A percentile compares a stretch with the other conserved stretches of the same genome.
Evolutionary conservation across 2,329 filamentous ascomycete species (phyloP).

Genomic region (Lomentospora prolificans): DNA sequence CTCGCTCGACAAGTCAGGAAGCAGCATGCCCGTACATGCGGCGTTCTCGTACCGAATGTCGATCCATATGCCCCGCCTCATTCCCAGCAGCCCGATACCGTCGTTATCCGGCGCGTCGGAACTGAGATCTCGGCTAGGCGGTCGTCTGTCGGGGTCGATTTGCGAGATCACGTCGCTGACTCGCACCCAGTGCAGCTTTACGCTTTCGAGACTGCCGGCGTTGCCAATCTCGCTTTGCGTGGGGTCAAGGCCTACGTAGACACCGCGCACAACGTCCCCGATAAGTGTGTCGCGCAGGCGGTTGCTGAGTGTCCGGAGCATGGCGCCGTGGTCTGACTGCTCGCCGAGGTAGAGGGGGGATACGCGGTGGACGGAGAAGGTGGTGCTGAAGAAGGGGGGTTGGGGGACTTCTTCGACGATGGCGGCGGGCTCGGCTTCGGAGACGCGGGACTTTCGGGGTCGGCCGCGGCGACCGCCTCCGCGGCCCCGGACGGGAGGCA

Average conservation of each 20-base stretch:
- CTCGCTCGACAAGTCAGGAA: slow-evolving; percentile 25
- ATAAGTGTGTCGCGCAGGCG: slow-evolving; percentile 44
- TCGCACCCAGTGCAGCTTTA: slow-evolving; percentile 38
- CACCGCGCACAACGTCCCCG: slow-evolving; percentile 49
- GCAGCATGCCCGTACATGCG: slow-evolving; percentile 37
- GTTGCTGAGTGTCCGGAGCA: slow-evolving; percentile 25
- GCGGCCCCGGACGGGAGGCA: background rate
- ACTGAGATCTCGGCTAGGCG: slow-evolving; percentile 8
- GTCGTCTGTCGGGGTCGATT: background rate
- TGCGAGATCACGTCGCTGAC: slow-evolving; percentile 22
- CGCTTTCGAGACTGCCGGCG: slow-evolving; percentile 33
- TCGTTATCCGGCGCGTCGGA: slow-evolving; percentile 8
- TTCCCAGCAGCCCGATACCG: slow-evolving; percentile 3
- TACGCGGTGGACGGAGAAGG: slow-evolving; percentile 45
- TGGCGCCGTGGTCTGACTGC: slow-evolving; percentile 12
- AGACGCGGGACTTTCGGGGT: slow-evolving; percentile 5
- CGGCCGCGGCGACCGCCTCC: slow-evolving; percentile 6
- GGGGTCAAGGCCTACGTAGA: slow-evolving; percentile 40
- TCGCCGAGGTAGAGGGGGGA: slow-evolving; percentile 42
- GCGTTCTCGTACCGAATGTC: slow-evolving; percentile 44
- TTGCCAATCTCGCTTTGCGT: slow-evolving; percentile 28
- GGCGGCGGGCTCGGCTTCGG: slow-evolving; percentile 5
- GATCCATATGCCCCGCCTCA: slow-evolving; percentile 28
- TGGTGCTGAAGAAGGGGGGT: slow-evolving; percentile 44
- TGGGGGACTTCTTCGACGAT: slow-evolving; percentile 18